A percentile compares a stretch with the other conserved stretches of the same genome.
phyloP scores from a whole-genome alignment of 1,284 basidiomycete genomes.

The Salmacisia buchloeana region DNA sequence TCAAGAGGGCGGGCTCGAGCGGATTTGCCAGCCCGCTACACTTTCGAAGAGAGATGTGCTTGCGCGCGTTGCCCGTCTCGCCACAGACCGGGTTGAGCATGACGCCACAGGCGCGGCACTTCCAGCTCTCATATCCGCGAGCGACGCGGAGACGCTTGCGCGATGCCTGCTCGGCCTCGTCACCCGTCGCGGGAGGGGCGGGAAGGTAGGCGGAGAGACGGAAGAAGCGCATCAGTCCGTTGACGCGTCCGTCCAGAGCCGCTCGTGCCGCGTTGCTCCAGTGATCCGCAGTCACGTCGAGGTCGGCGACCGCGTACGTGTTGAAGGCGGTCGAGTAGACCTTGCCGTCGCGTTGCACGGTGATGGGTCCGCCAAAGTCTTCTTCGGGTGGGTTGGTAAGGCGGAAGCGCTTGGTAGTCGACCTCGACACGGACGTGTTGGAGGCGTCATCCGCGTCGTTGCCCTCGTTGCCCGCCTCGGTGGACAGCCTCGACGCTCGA shows the following conservation, averaged over 20 bases:
- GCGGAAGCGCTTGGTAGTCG: neutral
- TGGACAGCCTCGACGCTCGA: no score
- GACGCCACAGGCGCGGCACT: neutral
- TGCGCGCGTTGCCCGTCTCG: conserved; percentile 3
- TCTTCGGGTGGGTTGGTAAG: neutral
- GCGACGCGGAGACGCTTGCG: neutral
- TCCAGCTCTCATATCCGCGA: conserved; percentile 2
- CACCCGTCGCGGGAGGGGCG: neutral
- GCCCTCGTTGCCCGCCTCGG: no score
- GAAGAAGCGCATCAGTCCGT: conserved; percentile 1
- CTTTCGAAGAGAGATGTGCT: conserved; percentile 5
- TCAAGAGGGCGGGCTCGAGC: neutral
- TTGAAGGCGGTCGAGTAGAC: neutral
- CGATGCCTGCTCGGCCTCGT: neutral
- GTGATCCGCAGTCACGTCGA: neutral
- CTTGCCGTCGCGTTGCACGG: neutral
- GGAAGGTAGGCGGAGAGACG: neutral
- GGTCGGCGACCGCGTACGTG: neutral
- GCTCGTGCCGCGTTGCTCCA: neutral
- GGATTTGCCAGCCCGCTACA: neutral
- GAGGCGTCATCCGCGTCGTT: no score
- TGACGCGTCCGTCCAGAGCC: neutral
- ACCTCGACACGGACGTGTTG: no score
- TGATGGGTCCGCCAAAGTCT: neutral
- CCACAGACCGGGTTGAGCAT: conserved; percentile 7